Conservation (phyloP, 176 grass and related monocot genomes). For the Carex cristatella region DNA sequence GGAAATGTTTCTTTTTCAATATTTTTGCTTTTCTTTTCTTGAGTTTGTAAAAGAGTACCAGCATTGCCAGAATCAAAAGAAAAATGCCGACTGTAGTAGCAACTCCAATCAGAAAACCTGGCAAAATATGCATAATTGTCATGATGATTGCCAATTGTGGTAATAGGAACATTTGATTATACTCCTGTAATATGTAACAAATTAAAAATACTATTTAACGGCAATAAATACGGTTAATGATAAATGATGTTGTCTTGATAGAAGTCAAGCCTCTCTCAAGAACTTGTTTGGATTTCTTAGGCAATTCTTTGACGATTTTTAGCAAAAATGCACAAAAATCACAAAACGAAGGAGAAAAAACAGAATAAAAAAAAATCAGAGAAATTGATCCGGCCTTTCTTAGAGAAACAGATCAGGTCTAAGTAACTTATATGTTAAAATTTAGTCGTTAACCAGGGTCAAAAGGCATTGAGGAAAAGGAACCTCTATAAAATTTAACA, state of each 20-base stretch:
- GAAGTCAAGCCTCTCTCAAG: too few species aligned
- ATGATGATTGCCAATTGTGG: neutral
- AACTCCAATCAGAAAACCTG: slow-evolving; percentile 2
- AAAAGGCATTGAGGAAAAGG: too few species aligned
- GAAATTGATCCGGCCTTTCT: too few species aligned
- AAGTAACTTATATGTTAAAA: too few species aligned
- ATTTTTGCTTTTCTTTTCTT: slow-evolving; percentile 17
- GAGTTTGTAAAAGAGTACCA: neutral
- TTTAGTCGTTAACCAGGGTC: too few species aligned
- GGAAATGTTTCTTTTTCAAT: slow-evolving; percentile 21
- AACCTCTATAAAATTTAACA: too few species aligned
- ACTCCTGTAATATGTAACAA: neutral
- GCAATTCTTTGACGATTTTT: too few species aligned
- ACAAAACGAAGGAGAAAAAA: too few species aligned
- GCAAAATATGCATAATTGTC: neutral
- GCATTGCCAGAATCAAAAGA: neutral
- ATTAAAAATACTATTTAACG: neutral
- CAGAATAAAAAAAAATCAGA: too few species aligned
- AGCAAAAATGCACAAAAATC: too few species aligned
- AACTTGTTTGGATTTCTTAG: too few species aligned
- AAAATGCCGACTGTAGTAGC: neutral
- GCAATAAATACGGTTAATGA: neutral
- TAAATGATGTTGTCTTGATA: neutral
- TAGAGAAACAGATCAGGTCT: too few species aligned
- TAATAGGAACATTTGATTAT: neutral